Conservation (phyloP, 257 asterid species). For the Nicotiana undulata region DNA sequence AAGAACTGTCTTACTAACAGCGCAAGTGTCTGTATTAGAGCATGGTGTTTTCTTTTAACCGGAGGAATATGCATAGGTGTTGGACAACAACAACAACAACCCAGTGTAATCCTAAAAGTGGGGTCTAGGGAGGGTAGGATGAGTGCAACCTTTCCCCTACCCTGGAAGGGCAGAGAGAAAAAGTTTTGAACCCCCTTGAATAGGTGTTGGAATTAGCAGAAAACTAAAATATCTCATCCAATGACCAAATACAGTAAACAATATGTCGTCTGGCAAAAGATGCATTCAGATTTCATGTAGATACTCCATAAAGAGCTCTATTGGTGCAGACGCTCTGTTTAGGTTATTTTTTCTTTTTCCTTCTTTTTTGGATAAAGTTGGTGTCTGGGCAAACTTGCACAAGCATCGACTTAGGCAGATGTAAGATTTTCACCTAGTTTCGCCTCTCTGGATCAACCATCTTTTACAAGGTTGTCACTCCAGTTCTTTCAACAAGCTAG, state of each 20-base stretch:
- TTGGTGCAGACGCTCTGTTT: not conserved
- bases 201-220: not conserved
- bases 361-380: not conserved
- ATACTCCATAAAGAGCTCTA: not conserved
- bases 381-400: not conserved
- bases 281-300: not conserved
- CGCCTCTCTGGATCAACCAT: not conserved
- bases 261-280: not conserved
- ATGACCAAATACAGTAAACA: not conserved
- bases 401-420: not conserved
- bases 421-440: not conserved
- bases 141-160: too few species aligned
- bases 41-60: not conserved
- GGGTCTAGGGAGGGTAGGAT: too few species aligned
- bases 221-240: not conserved
- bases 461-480: not conserved
- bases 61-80: not conserved
- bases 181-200: too few species aligned
- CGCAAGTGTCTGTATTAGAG: not conserved
- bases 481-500: not conserved
- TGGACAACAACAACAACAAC: too few species aligned
- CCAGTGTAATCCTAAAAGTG: too few species aligned
- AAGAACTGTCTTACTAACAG: not conserved
- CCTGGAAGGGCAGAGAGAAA: too few species aligned
- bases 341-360: not conserved